These are phyloP conservation scores for Aspergillus carbonarius DNA, from an alignment of 2,329 filamentous ascomycete genomes.

Conservation along the genomic window DNA sequence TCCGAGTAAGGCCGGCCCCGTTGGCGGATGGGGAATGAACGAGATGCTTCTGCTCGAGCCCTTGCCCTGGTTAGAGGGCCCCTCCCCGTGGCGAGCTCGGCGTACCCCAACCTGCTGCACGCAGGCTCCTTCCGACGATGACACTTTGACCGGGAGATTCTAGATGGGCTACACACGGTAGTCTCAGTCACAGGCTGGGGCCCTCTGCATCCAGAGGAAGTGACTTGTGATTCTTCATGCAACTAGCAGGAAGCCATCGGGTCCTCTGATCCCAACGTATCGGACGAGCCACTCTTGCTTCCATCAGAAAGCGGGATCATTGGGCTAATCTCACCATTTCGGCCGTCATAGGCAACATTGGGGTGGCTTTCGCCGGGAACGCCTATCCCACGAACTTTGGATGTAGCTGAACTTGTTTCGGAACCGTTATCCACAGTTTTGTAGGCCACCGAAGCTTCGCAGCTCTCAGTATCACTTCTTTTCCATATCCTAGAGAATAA, in stretches of 20 bases:
- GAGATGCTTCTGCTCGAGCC: neutral
- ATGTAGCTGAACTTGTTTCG: neutral
- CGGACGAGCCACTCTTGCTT: neutral
- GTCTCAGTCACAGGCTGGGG: neutral
- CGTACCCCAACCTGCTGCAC: neutral
- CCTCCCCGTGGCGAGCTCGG: neutral
- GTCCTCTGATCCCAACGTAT: neutral
- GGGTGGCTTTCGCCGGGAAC: too few species aligned
- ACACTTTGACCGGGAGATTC: neutral
- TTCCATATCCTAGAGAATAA: neutral
- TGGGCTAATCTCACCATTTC: neutral
- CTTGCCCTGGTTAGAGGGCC: slow-evolving; percentile 1
- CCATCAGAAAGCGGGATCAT: neutral
- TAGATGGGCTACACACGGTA: neutral
- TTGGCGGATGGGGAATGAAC: neutral
- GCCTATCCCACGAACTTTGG: neutral
- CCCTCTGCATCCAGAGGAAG: neutral
- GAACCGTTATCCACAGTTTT: neutral
- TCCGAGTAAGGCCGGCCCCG: neutral
- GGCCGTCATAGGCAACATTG: neutral
- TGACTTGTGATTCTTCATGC: neutral
- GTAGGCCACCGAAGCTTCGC: neutral
- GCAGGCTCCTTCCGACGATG: neutral
- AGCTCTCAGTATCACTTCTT: neutral
- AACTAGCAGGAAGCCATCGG: neutral